These are phyloP conservation scores for Suillus americanus DNA, from an alignment of 768 basidiomycete genomes.

Conservation along the genomic window DNA sequence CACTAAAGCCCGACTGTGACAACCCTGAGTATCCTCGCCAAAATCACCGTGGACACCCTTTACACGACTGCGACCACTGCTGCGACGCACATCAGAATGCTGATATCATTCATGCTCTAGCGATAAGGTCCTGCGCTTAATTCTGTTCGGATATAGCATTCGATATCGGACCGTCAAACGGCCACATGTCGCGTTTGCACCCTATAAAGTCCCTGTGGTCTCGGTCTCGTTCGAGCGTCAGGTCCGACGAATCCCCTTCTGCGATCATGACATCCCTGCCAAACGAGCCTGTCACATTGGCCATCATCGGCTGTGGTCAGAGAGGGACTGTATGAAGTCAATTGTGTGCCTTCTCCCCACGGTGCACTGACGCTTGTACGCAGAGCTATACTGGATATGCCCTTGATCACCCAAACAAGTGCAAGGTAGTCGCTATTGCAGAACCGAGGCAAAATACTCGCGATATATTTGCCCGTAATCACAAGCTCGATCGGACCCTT, in stretches of 20 bases:
- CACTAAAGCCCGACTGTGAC: not conserved
- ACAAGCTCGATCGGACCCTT: constrained; percentile 65
- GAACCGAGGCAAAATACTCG: constrained; percentile 76
- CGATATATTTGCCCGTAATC: constrained; percentile 50
- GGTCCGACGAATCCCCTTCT: constrained; percentile 19
- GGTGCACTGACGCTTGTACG: not conserved
- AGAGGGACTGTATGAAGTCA: constrained; percentile 61
- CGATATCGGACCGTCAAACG: not conserved
- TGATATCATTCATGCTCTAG: not conserved
- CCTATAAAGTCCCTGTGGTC: constrained; percentile 37
- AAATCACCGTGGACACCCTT: not conserved
- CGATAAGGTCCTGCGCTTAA: not conserved
- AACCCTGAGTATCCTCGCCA: not conserved
- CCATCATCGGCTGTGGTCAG: constrained; percentile 80
- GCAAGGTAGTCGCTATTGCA: constrained; percentile 82
- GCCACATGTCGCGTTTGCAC: constrained; percentile 16
- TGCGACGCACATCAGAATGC: not conserved
- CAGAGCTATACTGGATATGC: constrained; percentile 70
- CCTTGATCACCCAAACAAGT: constrained; percentile 53
- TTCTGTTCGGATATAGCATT: not conserved
- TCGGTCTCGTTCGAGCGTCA: constrained; percentile 33
- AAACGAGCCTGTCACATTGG: constrained; percentile 59
- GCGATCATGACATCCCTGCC: constrained; percentile 14
- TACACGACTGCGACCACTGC: not conserved
- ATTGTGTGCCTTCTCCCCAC: not conserved